These are phyloP conservation scores for Gossypioides kirkii DNA, from an alignment of 345 rosid genomes.

Conservation along the genomic window DNA sequence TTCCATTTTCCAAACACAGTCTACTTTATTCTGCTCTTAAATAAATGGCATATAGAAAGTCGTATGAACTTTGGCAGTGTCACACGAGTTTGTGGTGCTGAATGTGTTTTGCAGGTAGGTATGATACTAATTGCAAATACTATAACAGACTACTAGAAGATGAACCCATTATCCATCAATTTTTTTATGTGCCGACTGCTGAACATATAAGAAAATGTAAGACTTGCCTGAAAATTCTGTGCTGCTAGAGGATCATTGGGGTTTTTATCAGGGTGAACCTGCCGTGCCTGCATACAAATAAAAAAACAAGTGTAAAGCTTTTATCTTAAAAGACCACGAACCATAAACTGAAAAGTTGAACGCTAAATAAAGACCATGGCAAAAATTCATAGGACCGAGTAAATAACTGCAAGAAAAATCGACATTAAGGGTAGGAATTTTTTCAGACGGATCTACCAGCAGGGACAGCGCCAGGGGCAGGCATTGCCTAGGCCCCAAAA, in stretches of 20 bases:
- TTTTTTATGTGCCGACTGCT: not conserved
- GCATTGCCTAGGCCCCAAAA: too few species aligned
- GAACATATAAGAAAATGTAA: not conserved
- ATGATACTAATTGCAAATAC: not conserved
- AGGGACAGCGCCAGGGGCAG: too few species aligned
- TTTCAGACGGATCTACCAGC: not conserved
- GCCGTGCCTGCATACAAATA: constrained; percentile 66
- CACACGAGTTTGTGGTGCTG: not conserved
- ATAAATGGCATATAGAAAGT: not conserved
- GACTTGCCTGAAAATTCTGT: constrained; percentile 79
- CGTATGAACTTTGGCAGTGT: not conserved
- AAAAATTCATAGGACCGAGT: not conserved
- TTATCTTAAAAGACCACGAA: not conserved
- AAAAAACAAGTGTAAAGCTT: not conserved
- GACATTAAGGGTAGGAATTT: not conserved
- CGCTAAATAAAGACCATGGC: not conserved
- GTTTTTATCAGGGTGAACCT: constrained; percentile 96
- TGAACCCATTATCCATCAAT: not conserved
- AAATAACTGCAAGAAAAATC: not conserved
- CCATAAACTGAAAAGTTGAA: not conserved
- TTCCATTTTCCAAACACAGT: not conserved
- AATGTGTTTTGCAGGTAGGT: not conserved
- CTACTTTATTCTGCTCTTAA: not conserved
- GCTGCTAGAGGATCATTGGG: constrained; percentile 92
- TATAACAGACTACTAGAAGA: not conserved